Evolutionary conservation across 2,329 filamentous ascomycete species (phyloP), one percentile per base, ranked within the genome.

Genomic region (Basipetospora chlamydospora): DNA sequence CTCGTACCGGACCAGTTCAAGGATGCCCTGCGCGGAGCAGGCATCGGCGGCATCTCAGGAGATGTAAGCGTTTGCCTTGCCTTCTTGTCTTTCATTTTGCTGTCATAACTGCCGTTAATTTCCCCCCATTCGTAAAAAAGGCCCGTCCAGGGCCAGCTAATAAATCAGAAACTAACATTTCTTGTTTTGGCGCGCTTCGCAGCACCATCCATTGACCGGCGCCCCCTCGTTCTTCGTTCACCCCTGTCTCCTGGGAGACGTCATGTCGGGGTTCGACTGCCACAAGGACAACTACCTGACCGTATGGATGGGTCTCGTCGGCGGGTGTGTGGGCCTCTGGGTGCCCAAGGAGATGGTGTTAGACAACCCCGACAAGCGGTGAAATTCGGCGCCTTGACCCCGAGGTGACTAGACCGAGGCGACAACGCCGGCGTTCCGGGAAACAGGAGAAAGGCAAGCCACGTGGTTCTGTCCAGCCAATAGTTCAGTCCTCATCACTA

Each of bases 281-380:
- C 56, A 65, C 51, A 62, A 66, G 53, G 57, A 77, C 48, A 66
- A 77, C 47, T 96, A 96, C 61, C 66, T 96, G 50, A 71, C 85
- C 59, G 61, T 85, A 38, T 96, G 88, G 87, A 66, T 95, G 43
- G 87, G 87, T n/a, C 61, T 93, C 40, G 73, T 93, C 30, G 88
- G 87, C 41, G 73, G 73, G 35, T 78, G 75, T 46, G 80, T 94
- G 28, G 82, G 84, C 39, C 64, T 96, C 44, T 76, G 75, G 67
- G 63, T 92, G 43, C 83, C 84, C 39, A 70, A 72, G 49, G 73
- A 78, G 51, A 70, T 88, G 70, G 70, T 66, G 35, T 33, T 35
- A 25, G 37, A 28, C 16, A 21, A 41, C 6, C 13, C 22, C 25
- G 35, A 21, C 11, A 11, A 13, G 10, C n/a, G n/a, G n/a, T n/a